Evolutionary conservation across 2,329 filamentous ascomycete species (phyloP), one percentile per base, ranked within the genome.

Genomic region (Paraconiothyrium brasiliense): DNA sequence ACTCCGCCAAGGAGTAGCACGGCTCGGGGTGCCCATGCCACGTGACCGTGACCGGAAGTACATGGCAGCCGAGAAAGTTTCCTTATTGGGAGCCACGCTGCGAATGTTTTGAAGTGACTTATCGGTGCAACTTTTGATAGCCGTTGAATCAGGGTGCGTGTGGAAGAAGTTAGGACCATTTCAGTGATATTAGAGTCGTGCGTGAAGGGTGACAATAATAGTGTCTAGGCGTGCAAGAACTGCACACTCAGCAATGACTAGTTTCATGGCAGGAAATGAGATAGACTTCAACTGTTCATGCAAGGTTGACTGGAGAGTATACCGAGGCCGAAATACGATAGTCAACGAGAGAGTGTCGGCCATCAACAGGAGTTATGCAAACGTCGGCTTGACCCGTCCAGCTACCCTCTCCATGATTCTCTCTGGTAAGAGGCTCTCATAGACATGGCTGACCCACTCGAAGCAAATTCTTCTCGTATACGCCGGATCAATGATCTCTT

Each of bases 401-500:
- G 75, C 69, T 30, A 76, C 70, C 62, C 82, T 75, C 59, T 82
- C 75, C 71, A 80, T 72, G 46, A 87, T 67, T 61, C 86, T 78
- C 64, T 84, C 78, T 44, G 80, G 80, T 73, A 87, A 74, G 59
- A 87, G 75, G n/a, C 73, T 77, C 44, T 84, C 81, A 72, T 87
- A 90, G 30, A 87, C 80, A 74, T 88, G 84, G 57, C 71, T 77
- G 4, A 82, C 76, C 87, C 88, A 89, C 39, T 83, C 80, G 62
- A 81, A 84, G 41, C 84, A 83, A 9, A 88, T 75, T n/a, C 74
- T 72, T 54, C 87, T 80, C 3, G 87, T 90, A 60, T 83, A 80
- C 35, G 85, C 85, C 4, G 87, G 87, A 75, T 90, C 87, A 44
- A 90, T 85, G 49, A 90, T 89, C 72, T 90, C 87, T 74, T 89